These are phyloP conservation scores for Rosa multiflora DNA, from an alignment of 306 rosid species.

Conservation along the genomic window DNA sequence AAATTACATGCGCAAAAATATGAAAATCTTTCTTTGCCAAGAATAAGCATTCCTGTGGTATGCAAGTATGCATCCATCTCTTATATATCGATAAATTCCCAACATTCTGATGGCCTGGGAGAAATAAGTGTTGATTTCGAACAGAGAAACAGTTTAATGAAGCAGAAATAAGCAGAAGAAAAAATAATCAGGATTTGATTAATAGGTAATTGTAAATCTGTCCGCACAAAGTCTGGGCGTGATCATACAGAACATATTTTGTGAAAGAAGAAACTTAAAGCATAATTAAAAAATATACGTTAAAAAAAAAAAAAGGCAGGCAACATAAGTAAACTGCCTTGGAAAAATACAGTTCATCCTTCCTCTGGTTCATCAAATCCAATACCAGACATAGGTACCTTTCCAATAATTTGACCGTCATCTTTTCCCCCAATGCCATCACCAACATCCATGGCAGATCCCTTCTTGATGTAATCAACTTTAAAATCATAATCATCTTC, in stretches of 20 bases:
- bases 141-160: neutral
- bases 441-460: slow-evolving; percentile 50
- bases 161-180: neutral
- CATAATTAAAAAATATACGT: neutral
- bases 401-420: slow-evolving; percentile 23
- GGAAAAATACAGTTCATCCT: neutral
- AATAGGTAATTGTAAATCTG: neutral
- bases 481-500: slow-evolving; percentile 86
- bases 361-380: slow-evolving; percentile 16
- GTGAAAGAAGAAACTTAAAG: neutral
- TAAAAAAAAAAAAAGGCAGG: neutral
- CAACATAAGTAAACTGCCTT: neutral
- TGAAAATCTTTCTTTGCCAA: neutral
- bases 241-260: neutral
- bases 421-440: slow-evolving; percentile 26
- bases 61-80: too few species aligned
- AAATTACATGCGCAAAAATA: neutral
- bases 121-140: neutral
- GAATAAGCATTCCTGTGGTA: neutral
- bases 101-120: neutral
- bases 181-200: neutral
- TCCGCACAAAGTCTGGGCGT: neutral
- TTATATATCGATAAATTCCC: too few species aligned
- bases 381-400: slow-evolving; percentile 32
- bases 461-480: slow-evolving; percentile 68